Base-by-base conservation (phyloP, 805 yeast species). In the Candida ascalaphidarum region DNA sequence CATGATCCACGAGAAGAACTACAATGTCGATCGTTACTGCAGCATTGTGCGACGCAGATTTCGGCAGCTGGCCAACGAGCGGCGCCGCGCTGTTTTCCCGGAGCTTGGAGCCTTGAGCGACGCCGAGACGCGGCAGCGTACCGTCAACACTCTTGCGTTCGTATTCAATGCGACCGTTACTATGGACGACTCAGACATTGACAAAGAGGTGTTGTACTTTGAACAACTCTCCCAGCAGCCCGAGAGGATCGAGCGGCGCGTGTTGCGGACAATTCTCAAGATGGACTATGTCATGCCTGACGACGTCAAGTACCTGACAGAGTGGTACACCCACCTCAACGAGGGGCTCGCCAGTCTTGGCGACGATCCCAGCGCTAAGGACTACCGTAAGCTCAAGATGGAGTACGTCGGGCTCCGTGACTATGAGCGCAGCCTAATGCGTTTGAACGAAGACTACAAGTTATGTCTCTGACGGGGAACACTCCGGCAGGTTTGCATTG, bases 41-140 rank as follows among this genome's bases (percentile, higher is more conserved):
- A 43, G 37, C 7, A 26, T 49, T 8, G 20, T 59, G 23, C 43
- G 57, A 28, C 39, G 61, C 22, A 33, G 26, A 14, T 52, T 60
- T n/a, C n/a, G n/a, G n/a, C n/a, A n/a, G n/a, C n/a, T n/a, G n/a
- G n/a, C n/a, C n/a, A n/a, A n/a, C n/a, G n/a, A n/a, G n/a, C n/a
- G n/a, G n/a, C n/a, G n/a, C n/a, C n/a, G n/a, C n/a, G n/a, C n/a
- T n/a, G n/a, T n/a, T n/a, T n/a, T n/a, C n/a, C n/a, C n/a, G n/a
- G n/a, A n/a, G n/a, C n/a, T n/a, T n/a, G n/a, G n/a, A n/a, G n/a
- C 33, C 7, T 11, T 41, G 8, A 24, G 28, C 15, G 31, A 31
- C 17, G 29, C 21, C 11, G 15, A 25, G 5, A 14, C 32, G 21
- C 30, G 30, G 2, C 7, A 9, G 8, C 22, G 46, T 7, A 30